Evolutionary conservation across 352 stramenopile genomes (phyloP).

Genomic region (Aphanomyces invadans): DNA sequence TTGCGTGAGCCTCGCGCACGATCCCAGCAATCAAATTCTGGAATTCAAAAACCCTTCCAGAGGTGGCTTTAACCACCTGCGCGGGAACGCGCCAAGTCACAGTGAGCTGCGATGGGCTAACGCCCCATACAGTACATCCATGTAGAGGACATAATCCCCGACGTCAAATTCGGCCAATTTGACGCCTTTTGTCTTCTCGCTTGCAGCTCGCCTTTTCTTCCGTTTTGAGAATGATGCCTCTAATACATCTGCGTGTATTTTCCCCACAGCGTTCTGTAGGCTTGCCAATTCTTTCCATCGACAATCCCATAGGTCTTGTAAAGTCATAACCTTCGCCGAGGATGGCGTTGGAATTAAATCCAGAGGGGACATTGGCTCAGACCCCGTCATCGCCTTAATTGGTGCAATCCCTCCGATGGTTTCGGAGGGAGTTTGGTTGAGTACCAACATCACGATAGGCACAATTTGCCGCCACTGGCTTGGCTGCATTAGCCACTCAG

Average conservation of each 20-base stretch:
- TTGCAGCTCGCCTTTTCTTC: not conserved
- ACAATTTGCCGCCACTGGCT: slow-evolving; percentile 7
- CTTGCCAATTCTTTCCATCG: not conserved
- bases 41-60: slow-evolving; percentile 3
- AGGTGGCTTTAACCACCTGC: not conserved
- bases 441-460: slow-evolving; percentile 5
- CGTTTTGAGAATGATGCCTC: not conserved
- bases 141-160: not conserved
- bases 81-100: not conserved
- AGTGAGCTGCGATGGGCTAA: not conserved
- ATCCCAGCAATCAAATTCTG: slow-evolving; percentile 15
- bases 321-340: not conserved
- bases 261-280: not conserved
- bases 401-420: not conserved
- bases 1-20: not conserved
- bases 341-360: not conserved
- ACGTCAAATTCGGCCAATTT: slow-evolving; percentile 2
- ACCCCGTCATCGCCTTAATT: slow-evolving; percentile 2
- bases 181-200: not conserved
- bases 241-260: not conserved
- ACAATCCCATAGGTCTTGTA: not conserved
- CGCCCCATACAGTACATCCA: not conserved
- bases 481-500: slow-evolving; percentile 7
- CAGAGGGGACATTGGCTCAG: not conserved
- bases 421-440: slow-evolving; percentile 2